phyloP scores from a whole-genome alignment of 441 rosid species.

The Populus hybrid region DNA sequence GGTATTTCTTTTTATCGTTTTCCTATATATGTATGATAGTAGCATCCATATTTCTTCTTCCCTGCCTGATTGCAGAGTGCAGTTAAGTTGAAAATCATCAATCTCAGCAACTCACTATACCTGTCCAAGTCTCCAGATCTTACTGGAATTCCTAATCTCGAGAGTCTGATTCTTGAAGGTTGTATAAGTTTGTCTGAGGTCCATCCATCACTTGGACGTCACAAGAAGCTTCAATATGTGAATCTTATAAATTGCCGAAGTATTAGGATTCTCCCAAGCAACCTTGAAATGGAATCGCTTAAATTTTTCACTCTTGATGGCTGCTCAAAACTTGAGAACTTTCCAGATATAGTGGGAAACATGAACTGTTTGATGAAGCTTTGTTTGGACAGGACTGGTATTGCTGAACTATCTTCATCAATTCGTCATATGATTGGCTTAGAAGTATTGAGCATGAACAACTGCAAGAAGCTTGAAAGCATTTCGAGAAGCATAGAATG shows the following conservation, averaged over 20 bases:
- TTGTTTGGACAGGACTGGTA: constrained; percentile 14
- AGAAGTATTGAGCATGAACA: neutral
- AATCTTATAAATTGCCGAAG: neutral
- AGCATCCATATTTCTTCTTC: no score
- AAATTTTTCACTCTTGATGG: neutral
- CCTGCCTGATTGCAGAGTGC: neutral
- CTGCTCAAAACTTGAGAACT: constrained; percentile 11
- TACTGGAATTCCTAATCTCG: neutral
- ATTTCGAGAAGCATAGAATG: neutral
- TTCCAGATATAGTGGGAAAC: constrained; percentile 25
- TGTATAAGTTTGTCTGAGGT: constrained; percentile 2
- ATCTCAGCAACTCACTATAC: neutral
- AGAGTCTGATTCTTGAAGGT: neutral
- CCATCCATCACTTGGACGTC: constrained; percentile 8
- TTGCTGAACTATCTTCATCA: constrained; percentile 8
- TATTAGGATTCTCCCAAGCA: neutral
- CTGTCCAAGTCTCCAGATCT: neutral
- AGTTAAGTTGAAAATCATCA: neutral
- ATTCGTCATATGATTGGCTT: neutral
- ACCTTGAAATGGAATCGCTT: constrained; percentile 9
- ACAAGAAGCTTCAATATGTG: constrained; percentile 21
- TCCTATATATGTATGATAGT: no score
- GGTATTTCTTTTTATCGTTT: no score
- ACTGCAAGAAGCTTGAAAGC: neutral
- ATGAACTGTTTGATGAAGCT: constrained; percentile 13